These are phyloP conservation scores for Bruguiera sexangula DNA, from an alignment of 345 rosid genomes.

Conservation along the genomic window DNA sequence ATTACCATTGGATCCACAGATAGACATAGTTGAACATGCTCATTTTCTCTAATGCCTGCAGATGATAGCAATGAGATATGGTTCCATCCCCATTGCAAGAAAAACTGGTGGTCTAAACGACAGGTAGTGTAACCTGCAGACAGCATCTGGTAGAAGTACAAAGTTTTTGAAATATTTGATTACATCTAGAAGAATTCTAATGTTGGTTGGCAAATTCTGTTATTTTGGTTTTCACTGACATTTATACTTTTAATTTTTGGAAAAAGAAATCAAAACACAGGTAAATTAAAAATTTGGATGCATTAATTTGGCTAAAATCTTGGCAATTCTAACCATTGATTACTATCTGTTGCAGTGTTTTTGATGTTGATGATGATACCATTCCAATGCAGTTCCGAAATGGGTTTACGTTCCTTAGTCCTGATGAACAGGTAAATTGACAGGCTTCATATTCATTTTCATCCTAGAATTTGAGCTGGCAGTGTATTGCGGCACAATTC, in stretches of 20 bases:
- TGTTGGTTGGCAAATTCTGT: no score
- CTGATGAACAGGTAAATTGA: slow-evolving; percentile 72
- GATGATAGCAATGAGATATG: slow-evolving; percentile 98
- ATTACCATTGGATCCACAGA: neutral
- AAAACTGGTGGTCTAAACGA: slow-evolving; percentile 93
- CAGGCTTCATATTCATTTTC: neutral
- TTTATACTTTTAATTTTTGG: no score
- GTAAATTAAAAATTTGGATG: neutral
- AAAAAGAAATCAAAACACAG: neutral
- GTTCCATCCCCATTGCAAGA: slow-evolving; percentile 78
- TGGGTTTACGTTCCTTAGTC: slow-evolving; percentile 64
- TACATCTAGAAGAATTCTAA: no score
- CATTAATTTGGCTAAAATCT: slow-evolving; percentile 15
- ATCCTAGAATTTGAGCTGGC: neutral
- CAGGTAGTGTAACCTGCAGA: slow-evolving; percentile 45
- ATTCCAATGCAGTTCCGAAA: slow-evolving; percentile 65
- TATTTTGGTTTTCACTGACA: no score
- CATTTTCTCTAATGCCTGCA: slow-evolving; percentile 18
- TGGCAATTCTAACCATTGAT: neutral
- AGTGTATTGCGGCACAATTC: neutral
- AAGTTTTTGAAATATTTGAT: no score
- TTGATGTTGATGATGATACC: slow-evolving; percentile 75
- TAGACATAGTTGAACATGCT: neutral
- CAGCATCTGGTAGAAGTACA: no score
- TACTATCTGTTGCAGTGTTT: slow-evolving; percentile 47